phyloP scores from a whole-genome alignment of 2,329 filamentous ascomycete species.

The Trichoderma brevicompactum region DNA sequence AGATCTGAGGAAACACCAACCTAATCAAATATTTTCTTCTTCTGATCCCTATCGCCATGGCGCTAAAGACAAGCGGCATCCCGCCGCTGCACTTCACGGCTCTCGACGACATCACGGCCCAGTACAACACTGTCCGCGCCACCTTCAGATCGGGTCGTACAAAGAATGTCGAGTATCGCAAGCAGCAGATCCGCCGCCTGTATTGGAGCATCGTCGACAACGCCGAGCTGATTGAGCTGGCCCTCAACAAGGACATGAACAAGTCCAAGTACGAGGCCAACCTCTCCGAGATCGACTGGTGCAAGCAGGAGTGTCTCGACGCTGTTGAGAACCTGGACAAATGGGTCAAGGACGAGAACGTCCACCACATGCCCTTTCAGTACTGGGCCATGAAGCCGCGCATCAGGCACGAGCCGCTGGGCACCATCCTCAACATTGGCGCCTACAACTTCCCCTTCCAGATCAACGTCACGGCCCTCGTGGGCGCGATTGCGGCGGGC shows the following conservation, averaged over 20 bases:
- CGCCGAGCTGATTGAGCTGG: slow-evolving; percentile 71
- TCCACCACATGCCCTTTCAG: slow-evolving; percentile 69
- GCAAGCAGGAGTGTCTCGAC: slow-evolving; percentile 80
- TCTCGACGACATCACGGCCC: slow-evolving; percentile 66
- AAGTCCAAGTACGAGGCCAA: slow-evolving; percentile 77
- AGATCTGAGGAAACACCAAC: too few species aligned
- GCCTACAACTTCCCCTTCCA: slow-evolving; percentile 94
- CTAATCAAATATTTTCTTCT: too few species aligned
- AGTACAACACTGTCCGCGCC: slow-evolving; percentile 63
- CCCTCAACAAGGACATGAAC: slow-evolving; percentile 75
- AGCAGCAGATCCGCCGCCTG: slow-evolving; percentile 86
- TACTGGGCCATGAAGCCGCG: slow-evolving; percentile 73
- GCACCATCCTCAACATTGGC: slow-evolving; percentile 81
- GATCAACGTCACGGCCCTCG: slow-evolving; percentile 74
- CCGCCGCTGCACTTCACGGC: slow-evolving; percentile 62
- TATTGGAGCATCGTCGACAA: slow-evolving; percentile 92
- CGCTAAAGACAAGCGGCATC: slow-evolving; percentile 46
- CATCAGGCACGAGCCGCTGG: slow-evolving; percentile 86
- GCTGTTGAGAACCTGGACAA: slow-evolving; percentile 76
- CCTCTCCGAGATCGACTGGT: slow-evolving; percentile 76
- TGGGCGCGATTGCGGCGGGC: slow-evolving; percentile 90
- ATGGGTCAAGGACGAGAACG: slow-evolving; percentile 81
- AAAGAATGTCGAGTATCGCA: slow-evolving; percentile 78
- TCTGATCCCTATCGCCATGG: slow-evolving; percentile 42
- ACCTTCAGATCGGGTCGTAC: slow-evolving; percentile 83